Evolutionary conservation across 495 filamentous ascomycete genomes (phyloP).

Genomic region (Hyaloscypha bicolor): DNA sequence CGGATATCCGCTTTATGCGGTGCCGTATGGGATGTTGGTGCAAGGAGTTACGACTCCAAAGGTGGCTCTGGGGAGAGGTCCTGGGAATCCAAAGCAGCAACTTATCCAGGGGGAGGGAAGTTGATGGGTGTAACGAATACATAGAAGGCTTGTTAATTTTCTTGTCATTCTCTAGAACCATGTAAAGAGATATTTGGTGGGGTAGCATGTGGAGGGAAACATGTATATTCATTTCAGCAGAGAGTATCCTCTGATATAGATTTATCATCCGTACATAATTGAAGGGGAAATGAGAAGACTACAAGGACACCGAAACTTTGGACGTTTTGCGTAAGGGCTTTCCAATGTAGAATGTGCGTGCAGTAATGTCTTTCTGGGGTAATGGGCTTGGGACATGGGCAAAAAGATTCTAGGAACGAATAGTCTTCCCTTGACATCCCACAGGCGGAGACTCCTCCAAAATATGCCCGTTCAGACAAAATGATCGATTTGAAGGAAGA

Average conservation of each 20-base stretch:
- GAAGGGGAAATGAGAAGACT: neutral
- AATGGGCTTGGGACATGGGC: too few species aligned
- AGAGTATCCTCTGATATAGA: neutral
- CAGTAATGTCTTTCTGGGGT: too few species aligned
- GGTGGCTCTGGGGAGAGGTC: constrained; percentile 32
- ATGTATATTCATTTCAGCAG: neutral
- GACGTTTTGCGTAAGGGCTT: too few species aligned
- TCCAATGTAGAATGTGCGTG: too few species aligned
- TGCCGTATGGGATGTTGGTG: neutral
- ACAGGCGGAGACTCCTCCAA: neutral
- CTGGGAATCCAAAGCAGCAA: constrained; percentile 24
- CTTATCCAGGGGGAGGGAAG: constrained; percentile 23
- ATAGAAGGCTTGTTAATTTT: constrained; percentile 1
- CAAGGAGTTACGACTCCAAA: constrained; percentile 26
- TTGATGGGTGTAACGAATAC: neutral
- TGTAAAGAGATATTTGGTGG: neutral
- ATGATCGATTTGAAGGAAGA: neutral
- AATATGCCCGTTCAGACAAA: neutral
- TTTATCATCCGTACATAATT: neutral
- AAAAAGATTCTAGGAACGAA: too few species aligned
- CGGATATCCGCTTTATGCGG: neutral
- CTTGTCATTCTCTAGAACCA: constrained; percentile 1
- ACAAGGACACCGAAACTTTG: neutral
- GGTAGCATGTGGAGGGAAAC: neutral
- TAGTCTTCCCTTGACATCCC: neutral